phyloP scores from a whole-genome alignment of 2,329 filamentous ascomycete species.

The Neofusicoccum ribis region DNA sequence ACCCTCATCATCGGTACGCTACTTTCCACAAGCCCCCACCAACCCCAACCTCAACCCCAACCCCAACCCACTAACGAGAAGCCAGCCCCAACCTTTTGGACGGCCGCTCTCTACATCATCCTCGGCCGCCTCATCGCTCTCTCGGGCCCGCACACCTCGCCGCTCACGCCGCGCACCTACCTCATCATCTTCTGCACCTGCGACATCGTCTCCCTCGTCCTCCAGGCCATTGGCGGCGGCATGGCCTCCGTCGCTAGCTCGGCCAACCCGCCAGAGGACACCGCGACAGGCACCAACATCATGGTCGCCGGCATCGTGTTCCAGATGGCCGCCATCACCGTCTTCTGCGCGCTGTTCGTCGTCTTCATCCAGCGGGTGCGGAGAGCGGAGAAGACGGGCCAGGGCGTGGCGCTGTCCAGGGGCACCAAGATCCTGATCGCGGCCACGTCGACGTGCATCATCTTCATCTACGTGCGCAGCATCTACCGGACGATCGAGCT shows the following conservation, averaged over 20 bases:
- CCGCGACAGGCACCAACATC: slow-evolving; percentile 53
- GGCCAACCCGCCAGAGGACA: slow-evolving; percentile 36
- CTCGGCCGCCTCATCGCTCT: slow-evolving; percentile 58
- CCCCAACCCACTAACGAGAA: neutral
- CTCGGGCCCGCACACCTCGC: slow-evolving; percentile 49
- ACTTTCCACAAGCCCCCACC: neutral
- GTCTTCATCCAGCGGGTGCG: slow-evolving; percentile 35
- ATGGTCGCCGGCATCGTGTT: slow-evolving; percentile 60
- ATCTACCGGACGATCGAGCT: slow-evolving; percentile 55
- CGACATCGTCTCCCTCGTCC: slow-evolving; percentile 57
- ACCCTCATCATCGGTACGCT: slow-evolving; percentile 40
- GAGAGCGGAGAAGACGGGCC: too few species aligned
- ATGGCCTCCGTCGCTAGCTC: slow-evolving; percentile 54
- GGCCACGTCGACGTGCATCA: slow-evolving; percentile 45
- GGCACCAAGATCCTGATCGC: slow-evolving; percentile 26
- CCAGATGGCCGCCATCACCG: slow-evolving; percentile 55
- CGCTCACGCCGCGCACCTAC: slow-evolving; percentile 36
- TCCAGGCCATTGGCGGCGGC: slow-evolving; percentile 60
- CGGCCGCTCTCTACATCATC: slow-evolving; percentile 53
- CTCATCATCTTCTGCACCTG: slow-evolving; percentile 61
- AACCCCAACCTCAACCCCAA: neutral
- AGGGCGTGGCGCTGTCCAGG: neutral
- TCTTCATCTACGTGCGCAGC: slow-evolving; percentile 50
- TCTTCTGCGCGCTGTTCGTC: slow-evolving; percentile 46
- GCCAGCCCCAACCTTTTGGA: slow-evolving; percentile 49